Base-by-base conservation (phyloP, 306 rosid genomes). In the Pyrus communis region DNA sequence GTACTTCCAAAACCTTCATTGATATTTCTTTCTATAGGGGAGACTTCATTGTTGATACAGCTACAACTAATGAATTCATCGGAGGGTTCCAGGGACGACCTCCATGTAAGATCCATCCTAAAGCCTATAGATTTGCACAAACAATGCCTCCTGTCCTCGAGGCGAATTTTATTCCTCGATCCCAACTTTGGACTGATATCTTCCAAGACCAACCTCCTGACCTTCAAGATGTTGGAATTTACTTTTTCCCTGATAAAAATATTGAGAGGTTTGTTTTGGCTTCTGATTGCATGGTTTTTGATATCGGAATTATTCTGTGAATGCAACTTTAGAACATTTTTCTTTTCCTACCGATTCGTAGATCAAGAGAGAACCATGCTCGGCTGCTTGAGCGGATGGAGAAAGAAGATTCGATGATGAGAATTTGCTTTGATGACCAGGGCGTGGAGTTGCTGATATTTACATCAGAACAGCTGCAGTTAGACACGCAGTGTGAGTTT, bases 11-110 rank as follows among this genome's bases (percentile, higher is more conserved):
- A 67, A 40, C 38, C 58, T 14, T 43, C 40, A 49, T 64, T 70
- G 55, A 10, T 80, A 60, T 49, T 67, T 79, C 73, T 67, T 82
- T 79, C 77, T 81, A 70, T 77, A 92, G 95, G 85, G 98, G 98
- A 69, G 82, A 78, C 75, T 82, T 93, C 78, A 62, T 93, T 77
- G 21, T 22, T 71, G 78, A 72, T n/a, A 11, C 79, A 45, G 82
- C 25, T 77, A 67, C 71, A 40, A 38, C 69, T 9, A 75, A 52
- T 23, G 25, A 73, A 67, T 52, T 76, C 52, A 81, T 80, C 78
- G 87, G 78, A 57, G 91, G 82, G 67, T 85, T 91, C 73, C 87
- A 86, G 80, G 98, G 91, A 27, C 81, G 80, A 77, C 90, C 91
- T 75, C 89, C 97, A 19, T 80, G 87, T 77, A 40, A 28, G 23